phyloP scores from a whole-genome alignment of 768 basidiomycete species.

The Pleurotus sapidus region DNA sequence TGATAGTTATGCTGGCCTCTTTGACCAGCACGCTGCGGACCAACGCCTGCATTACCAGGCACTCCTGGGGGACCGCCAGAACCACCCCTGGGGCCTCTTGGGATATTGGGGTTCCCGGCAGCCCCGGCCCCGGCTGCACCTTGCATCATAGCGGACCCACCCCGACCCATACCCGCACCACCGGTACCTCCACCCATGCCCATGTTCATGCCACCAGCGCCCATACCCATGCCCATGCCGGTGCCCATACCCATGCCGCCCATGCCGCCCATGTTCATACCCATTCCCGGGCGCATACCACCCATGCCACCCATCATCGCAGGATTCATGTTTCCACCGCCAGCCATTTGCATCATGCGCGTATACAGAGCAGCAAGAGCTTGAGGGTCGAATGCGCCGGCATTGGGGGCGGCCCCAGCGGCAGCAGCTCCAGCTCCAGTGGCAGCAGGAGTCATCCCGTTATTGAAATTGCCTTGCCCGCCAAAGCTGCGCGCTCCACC shows the following conservation, averaged over 20 bases:
- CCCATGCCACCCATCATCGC: slow-evolving; percentile 56
- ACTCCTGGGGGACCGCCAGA: slow-evolving; percentile 49
- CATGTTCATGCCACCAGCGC: slow-evolving; percentile 36
- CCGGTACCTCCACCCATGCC: slow-evolving; percentile 37
- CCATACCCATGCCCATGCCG: slow-evolving; percentile 37
- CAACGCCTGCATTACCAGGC: slow-evolving; percentile 51
- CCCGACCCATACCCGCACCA: slow-evolving; percentile 36
- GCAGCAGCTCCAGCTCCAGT: slow-evolving; percentile 23
- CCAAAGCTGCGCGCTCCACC: slow-evolving; percentile 21
- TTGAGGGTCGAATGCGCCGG: slow-evolving; percentile 82
- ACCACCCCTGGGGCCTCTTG: slow-evolving; percentile 63
- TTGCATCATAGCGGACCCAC: slow-evolving; percentile 24
- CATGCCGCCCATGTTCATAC: slow-evolving; percentile 36
- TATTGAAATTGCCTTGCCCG: slow-evolving; percentile 39
- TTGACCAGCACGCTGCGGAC: slow-evolving; percentile 70
- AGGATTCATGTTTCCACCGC: slow-evolving; percentile 52
- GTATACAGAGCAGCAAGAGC: slow-evolving; percentile 92
- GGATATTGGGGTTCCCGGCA: slow-evolving; percentile 52
- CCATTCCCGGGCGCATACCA: slow-evolving; percentile 22
- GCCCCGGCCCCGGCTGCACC: slow-evolving; percentile 22
- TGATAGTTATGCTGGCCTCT: slow-evolving; percentile 82
- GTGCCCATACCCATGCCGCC: slow-evolving; percentile 32
- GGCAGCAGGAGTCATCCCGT: slow-evolving; percentile 18
- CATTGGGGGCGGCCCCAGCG: slow-evolving; percentile 28
- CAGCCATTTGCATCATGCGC: slow-evolving; percentile 89